These are phyloP conservation scores for Heterobasidion parviporum DNA, from an alignment of 1,284 basidiomycete genomes.

Conservation along the genomic window DNA sequence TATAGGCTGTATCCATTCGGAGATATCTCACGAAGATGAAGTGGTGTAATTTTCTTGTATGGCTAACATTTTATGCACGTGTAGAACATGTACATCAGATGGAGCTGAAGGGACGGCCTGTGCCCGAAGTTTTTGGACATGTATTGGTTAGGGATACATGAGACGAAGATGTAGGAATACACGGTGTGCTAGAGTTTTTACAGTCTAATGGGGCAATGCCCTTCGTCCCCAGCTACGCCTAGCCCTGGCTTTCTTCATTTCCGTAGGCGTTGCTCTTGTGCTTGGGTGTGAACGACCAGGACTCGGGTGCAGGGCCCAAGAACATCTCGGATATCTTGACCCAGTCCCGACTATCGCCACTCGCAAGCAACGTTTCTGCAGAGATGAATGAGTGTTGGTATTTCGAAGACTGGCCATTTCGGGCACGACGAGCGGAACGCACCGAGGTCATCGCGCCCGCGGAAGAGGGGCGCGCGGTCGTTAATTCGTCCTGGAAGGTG, in stretches of 20 bases:
- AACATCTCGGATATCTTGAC: constrained; percentile 95
- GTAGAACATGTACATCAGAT: too few species aligned
- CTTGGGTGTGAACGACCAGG: constrained; percentile 66
- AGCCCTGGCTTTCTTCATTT: constrained; percentile 42
- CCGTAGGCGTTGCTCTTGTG: constrained; percentile 66
- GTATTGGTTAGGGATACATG: neutral
- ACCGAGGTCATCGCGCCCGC: constrained; percentile 84
- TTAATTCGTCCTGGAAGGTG: constrained; percentile 77
- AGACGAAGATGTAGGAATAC: neutral
- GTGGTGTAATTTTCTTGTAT: neutral
- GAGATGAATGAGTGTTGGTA: constrained; percentile 1
- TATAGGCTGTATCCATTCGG: neutral
- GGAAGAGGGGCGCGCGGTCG: constrained; percentile 82
- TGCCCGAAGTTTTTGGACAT: too few species aligned
- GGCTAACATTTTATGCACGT: too few species aligned
- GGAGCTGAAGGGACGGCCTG: too few species aligned
- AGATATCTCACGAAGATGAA: neutral
- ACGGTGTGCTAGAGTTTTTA: neutral
- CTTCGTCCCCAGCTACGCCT: neutral
- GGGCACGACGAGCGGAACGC: neutral
- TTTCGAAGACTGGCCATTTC: neutral
- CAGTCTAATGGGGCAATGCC: too few species aligned
- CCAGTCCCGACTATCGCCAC: constrained; percentile 84
- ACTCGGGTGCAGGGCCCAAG: constrained; percentile 62
- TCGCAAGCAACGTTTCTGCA: constrained; percentile 78